Conservation (phyloP, 2,329 filamentous ascomycete genomes). For the Calonectria hongkongensis region DNA sequence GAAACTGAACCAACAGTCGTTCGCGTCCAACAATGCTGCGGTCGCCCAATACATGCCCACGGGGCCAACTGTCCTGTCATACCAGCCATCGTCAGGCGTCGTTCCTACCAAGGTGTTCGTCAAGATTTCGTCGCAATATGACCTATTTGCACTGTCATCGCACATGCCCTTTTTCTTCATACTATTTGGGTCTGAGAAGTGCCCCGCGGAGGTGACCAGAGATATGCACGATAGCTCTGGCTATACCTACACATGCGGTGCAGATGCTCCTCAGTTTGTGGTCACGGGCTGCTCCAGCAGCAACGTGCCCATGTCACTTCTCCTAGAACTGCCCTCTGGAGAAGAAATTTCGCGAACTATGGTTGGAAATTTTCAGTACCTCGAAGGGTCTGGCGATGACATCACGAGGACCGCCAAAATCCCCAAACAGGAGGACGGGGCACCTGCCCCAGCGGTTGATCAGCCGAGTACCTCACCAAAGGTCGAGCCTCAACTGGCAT, state of each 20-base stretch:
- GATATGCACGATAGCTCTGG: conserved; percentile 74
- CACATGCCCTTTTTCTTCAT: conserved; percentile 77
- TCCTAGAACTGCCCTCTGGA: conserved; percentile 71
- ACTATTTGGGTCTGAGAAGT: conserved; percentile 86
- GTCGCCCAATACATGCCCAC: conserved; percentile 80
- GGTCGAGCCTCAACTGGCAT: conserved; percentile 61
- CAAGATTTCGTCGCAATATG: conserved; percentile 84
- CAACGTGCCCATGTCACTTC: conserved; percentile 73
- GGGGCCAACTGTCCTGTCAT: conserved; percentile 78
- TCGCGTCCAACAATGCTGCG: conserved; percentile 76
- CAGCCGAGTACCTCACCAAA: conserved; percentile 65
- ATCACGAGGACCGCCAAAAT: conserved; percentile 63
- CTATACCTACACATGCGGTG: conserved; percentile 82
- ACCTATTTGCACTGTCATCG: conserved; percentile 77
- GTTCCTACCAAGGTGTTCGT: conserved; percentile 83
- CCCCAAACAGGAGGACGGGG: conserved; percentile 60
- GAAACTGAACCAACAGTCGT: conserved; percentile 74
- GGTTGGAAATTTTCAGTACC: conserved; percentile 69
- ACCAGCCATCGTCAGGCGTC: conserved; percentile 80
- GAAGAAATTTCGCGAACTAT: conserved; percentile 71
- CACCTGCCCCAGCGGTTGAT: conserved; percentile 61
- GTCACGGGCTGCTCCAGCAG: conserved; percentile 69
- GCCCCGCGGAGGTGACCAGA: conserved; percentile 76
- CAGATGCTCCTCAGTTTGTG: conserved; percentile 79
- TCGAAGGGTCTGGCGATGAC: conserved; percentile 69